Conservation (phyloP, 768 basidiomycete species). For the Royoungia palumana region DNA sequence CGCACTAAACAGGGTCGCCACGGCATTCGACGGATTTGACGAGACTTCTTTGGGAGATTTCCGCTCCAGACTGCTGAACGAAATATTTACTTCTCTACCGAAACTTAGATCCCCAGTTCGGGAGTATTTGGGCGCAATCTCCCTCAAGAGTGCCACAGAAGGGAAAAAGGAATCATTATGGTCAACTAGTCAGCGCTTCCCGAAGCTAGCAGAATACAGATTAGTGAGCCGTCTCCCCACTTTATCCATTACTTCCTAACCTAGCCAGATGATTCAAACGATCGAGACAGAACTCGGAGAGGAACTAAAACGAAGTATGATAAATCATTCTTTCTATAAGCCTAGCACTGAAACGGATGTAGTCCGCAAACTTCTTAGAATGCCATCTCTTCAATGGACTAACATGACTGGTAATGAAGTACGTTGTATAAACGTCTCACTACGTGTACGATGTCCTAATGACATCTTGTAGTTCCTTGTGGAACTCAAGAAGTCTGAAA, state of each 20-base stretch:
- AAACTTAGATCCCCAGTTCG: constrained; percentile 53
- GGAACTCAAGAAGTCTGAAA: constrained; percentile 65
- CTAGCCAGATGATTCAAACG: constrained; percentile 55
- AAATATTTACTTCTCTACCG: constrained; percentile 68
- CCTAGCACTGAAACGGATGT: constrained; percentile 1
- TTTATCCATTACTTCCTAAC: background rate
- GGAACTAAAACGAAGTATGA: constrained; percentile 63
- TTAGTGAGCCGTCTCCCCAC: constrained; percentile 44
- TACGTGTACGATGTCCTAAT: background rate
- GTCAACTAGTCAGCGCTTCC: constrained; percentile 50
- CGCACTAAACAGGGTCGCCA: constrained; percentile 69
- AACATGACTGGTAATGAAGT: constrained; percentile 71
- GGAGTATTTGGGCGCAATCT: constrained; percentile 53
- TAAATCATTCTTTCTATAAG: constrained; percentile 10
- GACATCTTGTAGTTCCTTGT: constrained; percentile 59
- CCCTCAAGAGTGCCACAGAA: constrained; percentile 58
- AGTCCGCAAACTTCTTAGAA: constrained; percentile 72
- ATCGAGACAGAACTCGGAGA: constrained; percentile 70
- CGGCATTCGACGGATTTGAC: constrained; percentile 52
- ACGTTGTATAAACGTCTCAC: constrained; percentile 4
- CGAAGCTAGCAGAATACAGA: constrained; percentile 53
- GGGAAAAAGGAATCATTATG: constrained; percentile 73
- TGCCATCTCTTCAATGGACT: constrained; percentile 71
- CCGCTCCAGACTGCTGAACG: constrained; percentile 62
- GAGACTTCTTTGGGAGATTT: constrained; percentile 51